phyloP scores from a whole-genome alignment of 1,139 yeast genomes.

The Blastobotrys persicus region DNA sequence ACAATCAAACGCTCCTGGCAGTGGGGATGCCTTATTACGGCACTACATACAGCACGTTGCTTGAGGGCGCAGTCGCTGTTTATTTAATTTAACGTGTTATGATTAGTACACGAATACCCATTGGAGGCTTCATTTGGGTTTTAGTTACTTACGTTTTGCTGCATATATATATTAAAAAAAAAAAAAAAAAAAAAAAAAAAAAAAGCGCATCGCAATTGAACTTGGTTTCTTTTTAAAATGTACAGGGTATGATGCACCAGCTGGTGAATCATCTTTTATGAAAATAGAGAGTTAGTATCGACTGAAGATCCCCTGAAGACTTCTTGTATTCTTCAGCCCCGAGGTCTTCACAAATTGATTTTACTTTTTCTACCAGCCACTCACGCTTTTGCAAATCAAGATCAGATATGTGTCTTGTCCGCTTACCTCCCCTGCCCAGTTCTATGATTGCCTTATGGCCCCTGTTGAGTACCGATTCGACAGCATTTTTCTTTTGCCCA shows the following conservation, averaged over 20 bases:
- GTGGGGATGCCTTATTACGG: conserved; percentile 51
- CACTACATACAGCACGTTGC: conserved; percentile 26
- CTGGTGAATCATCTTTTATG: not conserved
- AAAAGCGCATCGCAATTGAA: too few species aligned
- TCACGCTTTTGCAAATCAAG: conserved; percentile 36
- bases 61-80: conserved; percentile 27
- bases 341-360: conserved; percentile 26
- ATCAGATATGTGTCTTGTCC: conserved; percentile 28
- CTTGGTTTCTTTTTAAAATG: too few species aligned
- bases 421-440: conserved; percentile 32
- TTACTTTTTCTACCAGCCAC: conserved; percentile 29
- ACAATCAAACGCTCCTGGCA: conserved; percentile 32
- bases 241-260: too few species aligned
- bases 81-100: conserved; percentile 4
- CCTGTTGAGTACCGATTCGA: conserved; percentile 33
- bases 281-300: conserved; percentile 1
- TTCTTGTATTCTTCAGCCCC: conserved; percentile 28
- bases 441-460: conserved; percentile 33
- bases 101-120: too few species aligned
- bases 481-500: conserved; percentile 38
- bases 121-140: too few species aligned
- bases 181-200: conserved; percentile 7
- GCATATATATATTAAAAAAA: conserved; percentile 25
- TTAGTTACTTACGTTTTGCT: conserved; percentile 25
- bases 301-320: conserved; percentile 25